Evolutionary conservation across 2,329 filamentous ascomycete genomes (phyloP).

Genomic region (Cercospora beticola): DNA sequence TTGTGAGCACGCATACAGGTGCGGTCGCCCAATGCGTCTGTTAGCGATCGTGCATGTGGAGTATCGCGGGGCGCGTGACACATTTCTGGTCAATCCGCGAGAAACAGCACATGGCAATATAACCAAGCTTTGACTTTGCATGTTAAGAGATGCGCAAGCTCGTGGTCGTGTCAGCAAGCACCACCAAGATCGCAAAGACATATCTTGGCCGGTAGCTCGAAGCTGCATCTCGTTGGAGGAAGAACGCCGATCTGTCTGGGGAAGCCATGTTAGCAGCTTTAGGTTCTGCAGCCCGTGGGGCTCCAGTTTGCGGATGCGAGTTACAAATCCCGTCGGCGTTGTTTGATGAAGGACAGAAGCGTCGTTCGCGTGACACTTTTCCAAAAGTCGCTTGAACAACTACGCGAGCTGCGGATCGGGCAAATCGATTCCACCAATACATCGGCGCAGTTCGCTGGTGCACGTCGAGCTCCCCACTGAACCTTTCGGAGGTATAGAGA

Average conservation of each 20-base stretch:
- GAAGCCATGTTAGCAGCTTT: not conserved
- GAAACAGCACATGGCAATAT: not conserved
- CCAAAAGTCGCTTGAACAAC: not conserved
- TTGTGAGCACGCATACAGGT: not conserved
- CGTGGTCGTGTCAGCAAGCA: slow-evolving; percentile 1
- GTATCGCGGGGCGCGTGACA: not conserved
- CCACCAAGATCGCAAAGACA: not conserved
- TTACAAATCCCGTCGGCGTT: not conserved
- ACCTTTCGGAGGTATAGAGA: not conserved
- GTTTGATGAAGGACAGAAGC: not conserved
- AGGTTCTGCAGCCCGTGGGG: not conserved
- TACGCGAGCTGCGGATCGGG: not conserved
- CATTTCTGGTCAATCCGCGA: not conserved
- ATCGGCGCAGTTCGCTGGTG: not conserved
- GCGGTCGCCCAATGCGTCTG: not conserved
- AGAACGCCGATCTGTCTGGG: slow-evolving; percentile 3
- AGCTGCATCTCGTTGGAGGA: slow-evolving; percentile 10
- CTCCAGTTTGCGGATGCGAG: not conserved
- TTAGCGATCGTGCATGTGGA: not conserved
- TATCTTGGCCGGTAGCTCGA: not conserved
- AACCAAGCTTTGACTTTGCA: not conserved
- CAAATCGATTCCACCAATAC: slow-evolving; percentile 11
- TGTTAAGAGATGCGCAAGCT: slow-evolving; percentile 1
- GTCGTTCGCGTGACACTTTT: not conserved
- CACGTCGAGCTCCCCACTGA: not conserved